These are phyloP conservation scores for Penicillium canescens DNA, from an alignment of 495 filamentous ascomycete species.

Conservation along the genomic window DNA sequence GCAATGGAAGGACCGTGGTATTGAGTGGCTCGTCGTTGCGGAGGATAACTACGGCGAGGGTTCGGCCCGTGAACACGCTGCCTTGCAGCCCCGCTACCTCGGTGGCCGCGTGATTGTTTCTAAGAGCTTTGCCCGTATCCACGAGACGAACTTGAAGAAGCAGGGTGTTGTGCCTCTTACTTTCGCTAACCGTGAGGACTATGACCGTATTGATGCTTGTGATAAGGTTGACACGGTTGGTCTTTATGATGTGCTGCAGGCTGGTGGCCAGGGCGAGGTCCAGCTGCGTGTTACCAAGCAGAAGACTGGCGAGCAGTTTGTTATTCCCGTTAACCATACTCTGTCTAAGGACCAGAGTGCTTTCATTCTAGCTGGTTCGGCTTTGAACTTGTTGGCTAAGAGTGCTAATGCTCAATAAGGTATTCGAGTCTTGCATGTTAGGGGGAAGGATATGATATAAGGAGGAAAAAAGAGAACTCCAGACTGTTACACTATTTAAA, in stretches of 20 bases:
- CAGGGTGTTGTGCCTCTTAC: constrained; percentile 94
- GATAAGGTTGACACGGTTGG: constrained; percentile 82
- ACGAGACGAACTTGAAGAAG: constrained; percentile 99
- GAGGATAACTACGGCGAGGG: constrained; percentile 99
- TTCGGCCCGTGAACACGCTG: constrained; percentile 91
- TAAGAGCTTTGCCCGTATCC: constrained; percentile 94
- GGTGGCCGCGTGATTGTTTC: constrained; percentile 84
- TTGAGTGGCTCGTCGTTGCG: constrained; percentile 86
- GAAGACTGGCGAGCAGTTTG: constrained; percentile 57
- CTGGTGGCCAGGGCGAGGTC: constrained; percentile 79
- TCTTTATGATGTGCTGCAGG: constrained; percentile 75
- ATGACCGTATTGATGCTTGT: constrained; percentile 76
- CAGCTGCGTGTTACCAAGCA: constrained; percentile 63
- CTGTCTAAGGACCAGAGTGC: constrained; percentile 83
- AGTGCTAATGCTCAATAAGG: constrained; percentile 27
- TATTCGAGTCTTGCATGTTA: background rate
- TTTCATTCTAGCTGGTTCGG: constrained; percentile 92
- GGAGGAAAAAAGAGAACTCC: background rate
- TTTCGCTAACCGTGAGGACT: constrained; percentile 84
- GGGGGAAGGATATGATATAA: too few relatives aligned
- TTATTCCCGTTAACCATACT: constrained; percentile 59
- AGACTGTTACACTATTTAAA: constrained; percentile 13
- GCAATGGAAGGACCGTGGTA: constrained; percentile 70
- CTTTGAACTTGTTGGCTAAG: constrained; percentile 82
- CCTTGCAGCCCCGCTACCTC: constrained; percentile 92